Conservation (phyloP, 225 moss, liverwort and hornwort genomes). For the Marchantia polymorpha region DNA sequence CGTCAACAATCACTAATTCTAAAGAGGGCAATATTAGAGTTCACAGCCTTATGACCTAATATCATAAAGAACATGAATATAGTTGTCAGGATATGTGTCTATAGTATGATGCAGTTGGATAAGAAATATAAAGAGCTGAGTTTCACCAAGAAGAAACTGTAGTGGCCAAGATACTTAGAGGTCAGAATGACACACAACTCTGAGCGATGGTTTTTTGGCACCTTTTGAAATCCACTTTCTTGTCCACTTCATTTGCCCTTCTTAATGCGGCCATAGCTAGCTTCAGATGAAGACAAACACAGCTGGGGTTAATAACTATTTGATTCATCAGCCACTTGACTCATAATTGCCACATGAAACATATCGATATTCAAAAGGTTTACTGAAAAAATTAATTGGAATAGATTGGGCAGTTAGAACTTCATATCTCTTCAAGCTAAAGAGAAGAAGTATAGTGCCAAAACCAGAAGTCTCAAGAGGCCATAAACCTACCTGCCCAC, state of each 20-base stretch:
- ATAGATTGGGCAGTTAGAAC: no score
- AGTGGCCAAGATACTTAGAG: background rate
- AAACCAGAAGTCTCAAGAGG: background rate
- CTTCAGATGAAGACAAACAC: constrained; percentile 44
- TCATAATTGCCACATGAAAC: no score
- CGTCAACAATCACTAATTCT: no score
- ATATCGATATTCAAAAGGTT: no score
- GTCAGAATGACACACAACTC: background rate
- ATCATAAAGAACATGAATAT: background rate
- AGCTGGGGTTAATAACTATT: no score
- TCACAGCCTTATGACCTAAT: no score
- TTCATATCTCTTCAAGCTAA: background rate
- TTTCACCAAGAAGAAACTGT: no score
- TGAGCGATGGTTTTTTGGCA: constrained; percentile 20
- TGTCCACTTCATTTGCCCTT: constrained; percentile 67
- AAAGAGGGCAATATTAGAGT: no score
- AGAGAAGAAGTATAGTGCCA: background rate
- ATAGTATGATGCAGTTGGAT: background rate
- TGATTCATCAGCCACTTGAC: no score
- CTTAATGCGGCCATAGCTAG: constrained; percentile 88
- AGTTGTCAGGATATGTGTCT: background rate
- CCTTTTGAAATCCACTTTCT: constrained; percentile 83
- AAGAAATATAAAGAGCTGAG: no score
- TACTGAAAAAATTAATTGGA: no score
- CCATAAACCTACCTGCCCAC: constrained; percentile 65